A percentile compares a stretch with the other conserved stretches of the same genome.
Conservation (phyloP, 371 early-diverging fungal species). For the Conidiobolus coronatus region DNA sequence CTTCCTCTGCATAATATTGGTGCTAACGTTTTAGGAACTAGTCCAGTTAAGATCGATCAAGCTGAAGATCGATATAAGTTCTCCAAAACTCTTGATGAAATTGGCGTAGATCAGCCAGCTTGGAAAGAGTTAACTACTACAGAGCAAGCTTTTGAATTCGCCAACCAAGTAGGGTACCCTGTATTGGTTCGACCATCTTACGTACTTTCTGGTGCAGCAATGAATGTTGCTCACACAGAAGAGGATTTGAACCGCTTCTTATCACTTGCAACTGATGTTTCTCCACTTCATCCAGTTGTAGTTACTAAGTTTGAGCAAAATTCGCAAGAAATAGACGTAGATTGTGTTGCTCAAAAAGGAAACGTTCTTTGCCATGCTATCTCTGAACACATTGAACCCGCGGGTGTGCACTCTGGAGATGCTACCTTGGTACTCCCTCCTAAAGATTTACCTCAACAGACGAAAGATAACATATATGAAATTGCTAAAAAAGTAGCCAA, state of each 20-base stretch:
- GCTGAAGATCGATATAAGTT: slow-evolving; percentile 93
- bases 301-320: slow-evolving; percentile 88
- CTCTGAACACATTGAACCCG: slow-evolving; percentile 88
- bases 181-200: slow-evolving; percentile 87
- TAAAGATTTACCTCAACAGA: slow-evolving; percentile 72
- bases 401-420: slow-evolving; percentile 94
- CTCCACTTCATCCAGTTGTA: slow-evolving; percentile 80
- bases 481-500: slow-evolving; percentile 75
- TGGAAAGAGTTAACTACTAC: slow-evolving; percentile 80
- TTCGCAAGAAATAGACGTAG: slow-evolving; percentile 90
- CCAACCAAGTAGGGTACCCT: slow-evolving; percentile 68
- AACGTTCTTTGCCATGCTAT: slow-evolving; percentile 71
- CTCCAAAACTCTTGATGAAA: slow-evolving; percentile 76
- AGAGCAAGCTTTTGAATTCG: slow-evolving; percentile 61
- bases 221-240: slow-evolving; percentile 75
- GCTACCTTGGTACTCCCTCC: slow-evolving; percentile 84
- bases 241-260: slow-evolving; percentile 59
- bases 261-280: slow-evolving; percentile 66
- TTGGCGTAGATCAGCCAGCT: slow-evolving; percentile 83
- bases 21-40: slow-evolving; percentile 76
- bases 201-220: slow-evolving; percentile 87
- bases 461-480: slow-evolving; percentile 59
- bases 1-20: slow-evolving; percentile 58
- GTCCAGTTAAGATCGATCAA: slow-evolving; percentile 78
- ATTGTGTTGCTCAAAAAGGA: slow-evolving; percentile 80